These are phyloP conservation scores for Pleurostoma richardsiae DNA, from an alignment of 2,329 filamentous ascomycete genomes.

Conservation along the genomic window DNA sequence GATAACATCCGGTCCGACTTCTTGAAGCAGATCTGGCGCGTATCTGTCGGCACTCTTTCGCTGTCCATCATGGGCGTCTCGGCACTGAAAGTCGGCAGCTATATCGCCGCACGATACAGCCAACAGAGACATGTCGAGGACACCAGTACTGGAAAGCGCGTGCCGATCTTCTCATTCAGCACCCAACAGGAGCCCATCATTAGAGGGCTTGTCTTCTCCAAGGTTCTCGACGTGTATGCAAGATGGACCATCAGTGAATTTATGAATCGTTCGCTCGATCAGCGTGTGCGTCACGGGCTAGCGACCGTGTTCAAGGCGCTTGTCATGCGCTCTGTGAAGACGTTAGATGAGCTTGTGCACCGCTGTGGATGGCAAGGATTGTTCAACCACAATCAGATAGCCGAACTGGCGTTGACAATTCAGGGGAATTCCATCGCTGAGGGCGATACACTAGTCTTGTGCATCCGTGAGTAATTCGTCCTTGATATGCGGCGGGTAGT, in stretches of 20 bases:
- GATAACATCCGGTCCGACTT: slow-evolving; percentile 18
- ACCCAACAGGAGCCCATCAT: slow-evolving; percentile 1
- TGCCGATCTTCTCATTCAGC: slow-evolving; percentile 1
- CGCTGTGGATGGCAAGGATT: slow-evolving; percentile 1
- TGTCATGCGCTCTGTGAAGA: slow-evolving; percentile 1
- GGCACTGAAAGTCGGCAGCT: slow-evolving; percentile 3
- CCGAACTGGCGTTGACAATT: slow-evolving; percentile 1
- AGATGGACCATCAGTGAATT: slow-evolving; percentile 1
- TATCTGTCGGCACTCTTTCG: slow-evolving; percentile 17
- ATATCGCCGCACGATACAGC: slow-evolving; percentile 1
- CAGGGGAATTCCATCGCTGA: not conserved
- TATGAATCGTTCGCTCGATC: not conserved
- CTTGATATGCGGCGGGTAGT: not conserved
- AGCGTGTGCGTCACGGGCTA: not conserved
- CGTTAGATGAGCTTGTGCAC: slow-evolving; percentile 1
- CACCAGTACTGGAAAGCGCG: slow-evolving; percentile 1
- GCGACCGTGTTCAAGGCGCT: slow-evolving; percentile 1
- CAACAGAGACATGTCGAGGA: slow-evolving; percentile 1
- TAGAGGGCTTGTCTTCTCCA: slow-evolving; percentile 2
- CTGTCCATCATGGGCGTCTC: slow-evolving; percentile 14
- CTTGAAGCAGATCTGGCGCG: slow-evolving; percentile 16
- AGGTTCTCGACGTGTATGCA: slow-evolving; percentile 1
- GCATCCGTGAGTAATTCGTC: not conserved
- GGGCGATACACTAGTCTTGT: not conserved
- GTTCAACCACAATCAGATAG: slow-evolving; percentile 1